Evolutionary conservation across 1,139 yeast genomes (phyloP), one percentile per base, ranked within the genome.

Genomic region (Geotrichum aggregatum): DNA sequence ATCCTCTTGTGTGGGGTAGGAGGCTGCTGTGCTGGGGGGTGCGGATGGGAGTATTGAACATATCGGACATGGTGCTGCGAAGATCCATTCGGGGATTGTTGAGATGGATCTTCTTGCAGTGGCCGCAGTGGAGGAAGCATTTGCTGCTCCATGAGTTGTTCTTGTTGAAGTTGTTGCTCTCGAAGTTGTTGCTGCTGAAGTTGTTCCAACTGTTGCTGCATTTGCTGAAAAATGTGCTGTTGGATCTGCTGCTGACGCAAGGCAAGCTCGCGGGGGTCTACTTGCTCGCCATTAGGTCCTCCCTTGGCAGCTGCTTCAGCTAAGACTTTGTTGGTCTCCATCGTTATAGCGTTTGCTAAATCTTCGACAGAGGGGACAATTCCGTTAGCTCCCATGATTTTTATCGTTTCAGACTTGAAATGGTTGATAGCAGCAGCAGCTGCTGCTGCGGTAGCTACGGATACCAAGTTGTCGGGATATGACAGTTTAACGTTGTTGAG

Each of bases 401-500:
- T 44, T 19, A 46, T 42, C 3, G 49, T 44, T 44, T 44, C 52
- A 18, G 49, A 39, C 35, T 44, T 26, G 31, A 49, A 39, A 14
- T 49, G 52, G 38, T 56, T 59, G 22, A 59, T 59, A 36, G 71
- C 63, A 35, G 75, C 67, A 56, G 73, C 73, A 1, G 60, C 55
- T 18, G 61, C 66, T 7, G 63, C 64, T 14, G 61, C 59, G 11
- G 62, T 56, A 6, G 66, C 67, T 6, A 62, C 62, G 19, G 61
- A 49, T 36, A 60, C 63, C 8, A 47, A 74, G 74, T 58, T 79
- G 62, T 57, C 79, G 72, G 58, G 80, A 77, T 52, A 86, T 86
- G 56, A 84, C 76, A 26, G 85, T 47, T 60, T 63, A 38, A 64
- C 58, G 47, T 64, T 62, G 44, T 64, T 59, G 35, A 64, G 58